Evolutionary conservation across 2,329 filamentous ascomycete species (phyloP).

Genomic region (Coleophoma cylindrospora): DNA sequence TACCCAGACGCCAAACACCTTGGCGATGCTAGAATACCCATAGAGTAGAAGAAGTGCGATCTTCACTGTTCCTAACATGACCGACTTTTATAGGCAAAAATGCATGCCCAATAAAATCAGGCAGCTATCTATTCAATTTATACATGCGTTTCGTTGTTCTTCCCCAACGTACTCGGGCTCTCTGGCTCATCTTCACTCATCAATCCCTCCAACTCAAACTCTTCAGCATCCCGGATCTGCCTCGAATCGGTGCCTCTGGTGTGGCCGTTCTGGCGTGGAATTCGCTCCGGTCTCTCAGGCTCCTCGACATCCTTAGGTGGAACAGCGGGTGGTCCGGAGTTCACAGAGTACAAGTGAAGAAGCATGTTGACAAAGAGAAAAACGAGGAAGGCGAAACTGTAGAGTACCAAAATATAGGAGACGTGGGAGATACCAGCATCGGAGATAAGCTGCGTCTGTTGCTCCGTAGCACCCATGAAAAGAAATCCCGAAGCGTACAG

Average conservation of each 20-base stretch:
- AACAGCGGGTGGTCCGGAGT: slow-evolving; percentile 33
- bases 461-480: slow-evolving; percentile 96
- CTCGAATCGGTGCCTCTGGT: slow-evolving; percentile 40
- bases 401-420: slow-evolving; percentile 87
- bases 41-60: too few species aligned
- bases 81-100: too few species aligned
- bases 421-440: slow-evolving; percentile 78
- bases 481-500: slow-evolving; percentile 90
- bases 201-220: slow-evolving; percentile 88
- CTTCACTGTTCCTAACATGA: too few species aligned
- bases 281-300: slow-evolving; percentile 14
- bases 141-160: slow-evolving; percentile 31
- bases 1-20: not conserved
- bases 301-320: slow-evolving; percentile 26
- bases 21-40: not conserved
- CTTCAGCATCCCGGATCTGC: slow-evolving; percentile 73
- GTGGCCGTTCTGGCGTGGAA: slow-evolving; percentile 26
- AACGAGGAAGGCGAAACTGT: slow-evolving; percentile 81
- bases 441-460: slow-evolving; percentile 81
- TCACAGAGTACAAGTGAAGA: slow-evolving; percentile 73
- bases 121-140: not conserved
- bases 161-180: slow-evolving; percentile 44
- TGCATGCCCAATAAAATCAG: too few species aligned
- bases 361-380: slow-evolving; percentile 91
- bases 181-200: slow-evolving; percentile 77